A percentile compares a stretch with the other conserved stretches of the same genome.
Evolutionary conservation across 768 basidiomycete genomes (phyloP).

Genomic region (Hygrocybe punicea): DNA sequence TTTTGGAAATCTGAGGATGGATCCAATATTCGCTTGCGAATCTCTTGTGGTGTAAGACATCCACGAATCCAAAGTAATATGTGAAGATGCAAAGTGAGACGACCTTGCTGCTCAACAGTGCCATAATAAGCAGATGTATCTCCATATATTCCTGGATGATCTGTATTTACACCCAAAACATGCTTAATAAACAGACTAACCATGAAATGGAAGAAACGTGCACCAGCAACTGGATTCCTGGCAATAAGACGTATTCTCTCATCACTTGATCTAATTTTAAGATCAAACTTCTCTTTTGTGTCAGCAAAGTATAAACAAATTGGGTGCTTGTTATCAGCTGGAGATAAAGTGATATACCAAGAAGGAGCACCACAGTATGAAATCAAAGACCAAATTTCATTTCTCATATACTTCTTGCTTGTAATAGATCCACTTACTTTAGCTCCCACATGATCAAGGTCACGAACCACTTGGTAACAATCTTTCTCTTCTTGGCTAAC

Average conservation of each 20-base stretch:
- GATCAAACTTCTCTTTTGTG: conserved; percentile 13
- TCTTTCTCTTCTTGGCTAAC: conserved; percentile 30
- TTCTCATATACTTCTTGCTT: conserved; percentile 19
- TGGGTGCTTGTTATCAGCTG: not conserved
- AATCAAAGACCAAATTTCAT: conserved; percentile 17
- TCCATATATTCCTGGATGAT: conserved; percentile 28
- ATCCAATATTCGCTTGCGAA: conserved; percentile 24
- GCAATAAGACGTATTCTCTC: conserved; percentile 22
- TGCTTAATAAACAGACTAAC: conserved; percentile 22
- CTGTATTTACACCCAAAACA: conserved; percentile 18
- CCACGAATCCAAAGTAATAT: conserved; percentile 37
- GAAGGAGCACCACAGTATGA: conserved; percentile 19
- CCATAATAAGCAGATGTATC: conserved; percentile 31
- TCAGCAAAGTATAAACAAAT: conserved; percentile 32
- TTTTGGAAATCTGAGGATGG: conserved; percentile 22
- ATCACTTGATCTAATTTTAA: conserved; percentile 4
- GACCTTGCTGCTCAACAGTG: conserved; percentile 36
- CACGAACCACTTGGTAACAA: conserved; percentile 32
- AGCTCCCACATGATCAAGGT: conserved; percentile 35
- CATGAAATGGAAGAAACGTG: conserved; percentile 28
- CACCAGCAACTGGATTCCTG: conserved; percentile 12
- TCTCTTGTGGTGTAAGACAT: conserved; percentile 31
- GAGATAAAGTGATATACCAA: conserved; percentile 15
- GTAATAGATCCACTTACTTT: conserved; percentile 29
- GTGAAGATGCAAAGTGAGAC: conserved; percentile 38